Base-by-base conservation (phyloP, 2,329 filamentous ascomycete species). In the Alternaria incomplexa region DNA sequence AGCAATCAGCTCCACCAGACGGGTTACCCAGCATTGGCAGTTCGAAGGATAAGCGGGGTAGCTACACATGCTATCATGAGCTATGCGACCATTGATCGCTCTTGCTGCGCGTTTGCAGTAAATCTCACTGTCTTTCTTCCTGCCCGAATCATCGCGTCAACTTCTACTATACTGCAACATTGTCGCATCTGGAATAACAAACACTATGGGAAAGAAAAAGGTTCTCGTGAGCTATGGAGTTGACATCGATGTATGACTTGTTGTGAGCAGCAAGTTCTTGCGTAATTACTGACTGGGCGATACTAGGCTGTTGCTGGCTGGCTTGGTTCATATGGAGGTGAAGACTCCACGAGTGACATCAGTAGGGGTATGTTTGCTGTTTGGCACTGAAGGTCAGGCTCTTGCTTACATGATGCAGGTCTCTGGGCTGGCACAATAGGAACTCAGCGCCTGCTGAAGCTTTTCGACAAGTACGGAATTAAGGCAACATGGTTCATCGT, bases 401-500 rank as follows among this genome's bases (percentile, higher is more conserved):
- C n/a, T n/a, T 43, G 26, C 46, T 71, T 23, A 71, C 45, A 23
- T 2, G 13, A 1, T n/a, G 63, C 67, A 87, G 85, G 86, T 62
- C 79, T 91, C 25, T 93, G 88, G 71, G 91, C 91, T 3, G 90
- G 91, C 15, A 91, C 90, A 0, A 82, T 91, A 44, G 91, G 91
- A 47, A 88, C 87, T 0, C 84, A 86, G 15, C 87, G 90, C 2
- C 82, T 93, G 1, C 84, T 93, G 20, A 92, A 90, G 70, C 80
- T 93, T 5, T 91, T 92, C 70, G 85, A 88, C n/a, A 92, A 91
- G 73, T 90, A 92, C 80, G 85, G 87, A 66, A 92, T 92, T 79
- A 91, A 90, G 77, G 85, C 89, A 4, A 88, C 87, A 17, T 90
- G 86, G 85, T 90, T 89, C 76, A 89, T 89, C 15, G 91, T 89